Conservation (phyloP, 2,329 filamentous ascomycete genomes). For the Ascochyta pisi region DNA sequence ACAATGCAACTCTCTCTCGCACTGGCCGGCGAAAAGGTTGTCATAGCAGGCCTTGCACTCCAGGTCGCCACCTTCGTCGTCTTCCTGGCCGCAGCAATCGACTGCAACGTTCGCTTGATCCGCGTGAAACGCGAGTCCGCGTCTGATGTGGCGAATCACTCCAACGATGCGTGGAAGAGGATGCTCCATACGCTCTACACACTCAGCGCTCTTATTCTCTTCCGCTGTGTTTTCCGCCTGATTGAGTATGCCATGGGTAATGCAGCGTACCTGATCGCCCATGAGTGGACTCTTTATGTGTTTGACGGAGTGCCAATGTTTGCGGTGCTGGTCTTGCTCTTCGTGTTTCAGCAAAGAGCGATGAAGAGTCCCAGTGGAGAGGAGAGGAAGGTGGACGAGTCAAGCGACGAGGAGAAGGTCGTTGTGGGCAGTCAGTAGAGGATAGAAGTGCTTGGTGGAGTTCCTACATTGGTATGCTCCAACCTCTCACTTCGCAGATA, state of each 20-base stretch:
- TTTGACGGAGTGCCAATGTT: constrained; percentile 58
- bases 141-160: too few species aligned
- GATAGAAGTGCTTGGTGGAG: background rate
- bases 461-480: too few species aligned
- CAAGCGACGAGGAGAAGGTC: constrained; percentile 2
- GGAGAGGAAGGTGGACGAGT: background rate
- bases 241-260: constrained; percentile 59
- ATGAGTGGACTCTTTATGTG: constrained; percentile 56
- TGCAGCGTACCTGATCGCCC: constrained; percentile 53
- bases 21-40: constrained; percentile 42
- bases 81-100: constrained; percentile 38
- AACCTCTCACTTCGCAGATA: too few species aligned
- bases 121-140: background rate
- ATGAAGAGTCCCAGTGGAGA: background rate
- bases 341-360: background rate
- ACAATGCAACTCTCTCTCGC: constrained; percentile 42
- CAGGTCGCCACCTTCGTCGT: constrained; percentile 44
- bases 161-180: constrained; percentile 28
- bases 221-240: constrained; percentile 59
- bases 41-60: constrained; percentile 43
- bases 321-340: constrained; percentile 51
- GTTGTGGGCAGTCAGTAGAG: background rate
- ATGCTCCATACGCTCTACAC: constrained; percentile 53
- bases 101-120: constrained; percentile 41
- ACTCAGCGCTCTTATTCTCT: constrained; percentile 56